Evolutionary conservation across 2,329 filamentous ascomycete genomes (phyloP), one percentile per base, ranked within the genome.

Genomic region (Arachnomyces sp.): DNA sequence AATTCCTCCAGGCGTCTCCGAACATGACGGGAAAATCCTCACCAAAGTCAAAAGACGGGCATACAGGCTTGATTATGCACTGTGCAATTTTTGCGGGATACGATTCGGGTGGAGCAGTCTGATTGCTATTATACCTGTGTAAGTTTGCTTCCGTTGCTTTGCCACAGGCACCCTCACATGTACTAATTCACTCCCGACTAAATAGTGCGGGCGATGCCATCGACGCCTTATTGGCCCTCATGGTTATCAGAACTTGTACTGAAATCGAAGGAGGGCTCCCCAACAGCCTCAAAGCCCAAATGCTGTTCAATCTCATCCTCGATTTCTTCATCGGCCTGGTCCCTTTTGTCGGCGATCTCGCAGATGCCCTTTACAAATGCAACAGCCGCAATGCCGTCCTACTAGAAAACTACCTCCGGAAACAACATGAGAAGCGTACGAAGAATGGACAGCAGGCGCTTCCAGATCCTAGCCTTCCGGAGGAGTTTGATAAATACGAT

Each of bases 91-190:
- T 56, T 77, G 84, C 48, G 87, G 88, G 32, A 74, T 94, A 44
- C 78, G 82, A 43, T 89, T 96, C 57, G 92, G 92, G 40, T 95
- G 88, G 87, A 79, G 85, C 38, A 84, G 82, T 52, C 76, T 95
- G 43, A 86, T 96, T 53, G 92, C 82, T 11, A 59, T 96, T 6
- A 63, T 96, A 40, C 92, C 92, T 52, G 77, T 77, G 77, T 87
- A 74, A 73, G 84, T 75, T 41, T 9, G 48, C n/a, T n/a, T 28
- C n/a, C n/a, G 4, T 12, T 29, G 7, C n/a, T 32, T 12, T n/a
- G n/a, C 8, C 30, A 9, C 14, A 31, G 36, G 14, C 2, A 29
- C 13, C 2, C 32, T 34, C 21, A 13, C 11, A 14, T 32, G 33
- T 9, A 29, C 39, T 18, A 41, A 25, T 5, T 2, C 16, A 15